Base-by-base conservation (phyloP, 1,284 basidiomycete genomes). In the Pholiota adiposa region DNA sequence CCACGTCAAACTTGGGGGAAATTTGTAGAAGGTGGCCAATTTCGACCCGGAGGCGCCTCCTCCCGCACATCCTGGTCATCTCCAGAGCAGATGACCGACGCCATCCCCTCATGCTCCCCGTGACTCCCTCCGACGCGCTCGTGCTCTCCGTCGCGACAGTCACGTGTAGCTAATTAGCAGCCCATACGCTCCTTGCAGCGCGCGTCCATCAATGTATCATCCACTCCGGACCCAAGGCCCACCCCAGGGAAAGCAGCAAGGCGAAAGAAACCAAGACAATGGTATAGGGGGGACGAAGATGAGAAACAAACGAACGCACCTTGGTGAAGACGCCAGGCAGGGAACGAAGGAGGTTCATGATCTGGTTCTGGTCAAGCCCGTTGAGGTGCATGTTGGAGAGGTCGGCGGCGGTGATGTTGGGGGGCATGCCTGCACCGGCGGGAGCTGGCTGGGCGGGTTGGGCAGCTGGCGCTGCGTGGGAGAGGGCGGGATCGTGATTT, bases 321-420 rank as follows among this genome's bases (percentile, higher is more conserved):
- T 81, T 79, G 59, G 67, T 74, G 64, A 82, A 79, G 29, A 80
- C 73, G 46, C 73, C 71, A 12, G 84, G 82, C 23, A 85, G 68
- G 54, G 78, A 77, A 58, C 81, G 79, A 29, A 87, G 73, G 16
- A 87, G 68, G 50, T 73, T 77, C 70, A 86, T 76, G 54, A 87
- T 76, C 70, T 85, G 83, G 55, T 73, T 76, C 36, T 79, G 75
- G 69, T 81, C 79, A 21, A 85, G 69, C 16, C 71, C 70, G 23
- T 64, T 62, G 49, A 75, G 64, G 27, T 71, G 70, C 46, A 72
- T 51, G 56, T 58, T 64, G 12, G 67, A 48, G 27, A 75, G 21
- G 29, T 74, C 74, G 21, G 67, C 49, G 0, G 67, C 63, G 21
- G 66, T 58, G 51, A 72, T 50, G 48, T 67, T 69, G 53, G 63